These are phyloP conservation scores for Penicillium alfredii DNA, from an alignment of 495 filamentous ascomycete species.

Conservation along the genomic window DNA sequence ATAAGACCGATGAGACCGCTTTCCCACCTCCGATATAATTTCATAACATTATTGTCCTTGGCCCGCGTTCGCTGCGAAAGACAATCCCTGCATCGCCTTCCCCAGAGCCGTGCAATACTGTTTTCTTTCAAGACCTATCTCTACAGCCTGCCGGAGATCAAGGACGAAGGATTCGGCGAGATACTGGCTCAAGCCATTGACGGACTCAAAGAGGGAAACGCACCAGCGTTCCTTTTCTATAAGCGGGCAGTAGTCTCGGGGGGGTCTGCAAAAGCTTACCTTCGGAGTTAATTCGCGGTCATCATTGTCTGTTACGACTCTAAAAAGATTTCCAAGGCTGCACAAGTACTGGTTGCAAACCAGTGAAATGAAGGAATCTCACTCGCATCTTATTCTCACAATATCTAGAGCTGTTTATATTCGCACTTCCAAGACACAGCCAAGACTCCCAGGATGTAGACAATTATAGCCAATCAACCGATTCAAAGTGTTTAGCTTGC, in stretches of 20 bases:
- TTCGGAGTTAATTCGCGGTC: conserved; percentile 42
- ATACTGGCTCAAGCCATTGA: conserved; percentile 64
- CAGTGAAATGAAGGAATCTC: too few relatives aligned
- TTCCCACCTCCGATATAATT: too few relatives aligned
- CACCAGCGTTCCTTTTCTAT: conserved; percentile 57
- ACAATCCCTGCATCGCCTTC: conserved; percentile 65
- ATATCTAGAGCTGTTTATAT: too few relatives aligned
- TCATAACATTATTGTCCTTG: conserved; percentile 15
- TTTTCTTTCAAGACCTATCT: conserved; percentile 74
- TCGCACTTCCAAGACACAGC: too few relatives aligned
- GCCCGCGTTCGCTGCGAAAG: conserved; percentile 58
- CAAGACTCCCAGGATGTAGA: too few relatives aligned
- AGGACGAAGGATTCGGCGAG: conserved; percentile 55
- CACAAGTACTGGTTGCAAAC: too few relatives aligned
- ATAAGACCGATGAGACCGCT: background rate
- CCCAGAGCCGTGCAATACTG: conserved; percentile 54
- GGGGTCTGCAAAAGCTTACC: conserved; percentile 47
- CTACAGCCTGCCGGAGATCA: conserved; percentile 58
- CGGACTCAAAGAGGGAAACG: conserved; percentile 57
- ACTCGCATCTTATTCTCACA: too few relatives aligned
- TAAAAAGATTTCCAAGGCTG: too few relatives aligned
- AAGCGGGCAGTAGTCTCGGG: conserved; percentile 63
- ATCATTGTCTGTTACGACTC: too few relatives aligned
- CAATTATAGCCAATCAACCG: too few relatives aligned
- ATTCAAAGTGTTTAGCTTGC: too few relatives aligned